A percentile compares a stretch with the other conserved stretches of the same genome.
phyloP scores from a whole-genome alignment of 176 grass and related monocot species.

The Rhynchospora tenuis region DNA sequence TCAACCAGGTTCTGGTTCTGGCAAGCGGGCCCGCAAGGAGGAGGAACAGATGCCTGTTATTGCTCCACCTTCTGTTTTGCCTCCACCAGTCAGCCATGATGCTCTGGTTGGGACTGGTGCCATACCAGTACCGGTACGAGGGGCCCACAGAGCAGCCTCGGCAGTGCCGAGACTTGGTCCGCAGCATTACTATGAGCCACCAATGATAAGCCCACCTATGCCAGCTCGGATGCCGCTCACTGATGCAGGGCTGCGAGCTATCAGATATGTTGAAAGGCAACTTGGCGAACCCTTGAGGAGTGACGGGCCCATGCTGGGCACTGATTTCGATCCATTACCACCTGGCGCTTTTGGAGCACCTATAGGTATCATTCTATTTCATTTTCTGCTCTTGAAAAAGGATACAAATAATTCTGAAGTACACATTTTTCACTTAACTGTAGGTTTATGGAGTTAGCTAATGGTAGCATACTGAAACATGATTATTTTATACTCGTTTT shows the following conservation, averaged over 20 bases:
- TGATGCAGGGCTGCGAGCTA: slow-evolving; percentile 23
- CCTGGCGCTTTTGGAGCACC: slow-evolving; percentile 89
- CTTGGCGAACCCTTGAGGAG: slow-evolving; percentile 72
- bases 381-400: neutral
- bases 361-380: slow-evolving; percentile 48
- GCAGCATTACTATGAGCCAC: slow-evolving; percentile 58
- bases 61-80: slow-evolving; percentile 27
- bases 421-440: neutral
- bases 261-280: slow-evolving; percentile 50
- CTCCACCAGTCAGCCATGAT: slow-evolving; percentile 28
- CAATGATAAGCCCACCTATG: slow-evolving; percentile 32
- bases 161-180: slow-evolving; percentile 66
- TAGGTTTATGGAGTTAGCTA: neutral
- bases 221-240: slow-evolving; percentile 31
- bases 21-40: slow-evolving; percentile 36
- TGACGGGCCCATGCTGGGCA: slow-evolving; percentile 76
- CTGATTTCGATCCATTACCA: slow-evolving; percentile 77
- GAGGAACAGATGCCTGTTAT: slow-evolving; percentile 44
- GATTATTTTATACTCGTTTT: slow-evolving; percentile 15
- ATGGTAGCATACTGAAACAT: slow-evolving; percentile 21
- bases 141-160: slow-evolving; percentile 34
- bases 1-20: neutral
- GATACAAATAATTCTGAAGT: slow-evolving; percentile 16
- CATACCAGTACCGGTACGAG: slow-evolving; percentile 4
- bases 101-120: slow-evolving; percentile 32